Evolutionary conservation across 2,329 filamentous ascomycete species (phyloP).

Genomic region (Aureobasidium namibiae): DNA sequence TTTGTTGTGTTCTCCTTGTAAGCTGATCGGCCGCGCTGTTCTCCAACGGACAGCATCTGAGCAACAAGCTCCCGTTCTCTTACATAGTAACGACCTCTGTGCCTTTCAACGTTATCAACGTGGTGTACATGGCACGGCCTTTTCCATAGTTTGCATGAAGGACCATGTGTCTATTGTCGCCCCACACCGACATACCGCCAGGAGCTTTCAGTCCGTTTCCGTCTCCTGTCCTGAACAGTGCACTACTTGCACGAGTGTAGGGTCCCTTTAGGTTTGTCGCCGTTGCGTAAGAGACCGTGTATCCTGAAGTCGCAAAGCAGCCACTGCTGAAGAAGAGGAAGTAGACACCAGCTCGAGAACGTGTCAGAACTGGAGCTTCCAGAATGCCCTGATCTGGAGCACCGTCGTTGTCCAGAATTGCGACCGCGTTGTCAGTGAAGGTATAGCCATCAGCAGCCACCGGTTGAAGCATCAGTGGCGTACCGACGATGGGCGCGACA

Average conservation of each 20-base stretch:
- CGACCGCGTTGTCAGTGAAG: constrained; percentile 19
- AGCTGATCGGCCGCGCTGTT: too few relatives aligned
- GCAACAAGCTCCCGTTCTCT: background rate
- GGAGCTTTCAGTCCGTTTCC: constrained; percentile 22
- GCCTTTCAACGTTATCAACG: constrained; percentile 9
- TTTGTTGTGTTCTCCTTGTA: too few relatives aligned
- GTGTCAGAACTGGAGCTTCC: constrained; percentile 26
- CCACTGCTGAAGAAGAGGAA: constrained; percentile 24
- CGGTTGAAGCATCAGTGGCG: constrained; percentile 25
- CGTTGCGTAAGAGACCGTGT: constrained; percentile 25
- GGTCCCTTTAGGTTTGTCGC: constrained; percentile 18
- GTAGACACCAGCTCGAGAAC: constrained; percentile 19
- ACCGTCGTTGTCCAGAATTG: constrained; percentile 24
- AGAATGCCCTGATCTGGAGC: constrained; percentile 24
- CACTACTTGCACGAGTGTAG: constrained; percentile 18
- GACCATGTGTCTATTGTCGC: constrained; percentile 23
- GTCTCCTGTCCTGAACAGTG: constrained; percentile 21
- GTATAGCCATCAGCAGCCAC: constrained; percentile 26
- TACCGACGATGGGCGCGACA: constrained; percentile 23
- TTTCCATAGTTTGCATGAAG: constrained; percentile 25
- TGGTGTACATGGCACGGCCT: constrained; percentile 15
- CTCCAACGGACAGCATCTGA: too few relatives aligned
- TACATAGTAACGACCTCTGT: constrained; percentile 1
- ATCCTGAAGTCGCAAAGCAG: constrained; percentile 19
- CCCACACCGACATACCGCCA: constrained; percentile 24